Evolutionary conservation across 139 green algal genomes (phyloP).

Genomic region (Limnomonas spitsbergensis): DNA sequence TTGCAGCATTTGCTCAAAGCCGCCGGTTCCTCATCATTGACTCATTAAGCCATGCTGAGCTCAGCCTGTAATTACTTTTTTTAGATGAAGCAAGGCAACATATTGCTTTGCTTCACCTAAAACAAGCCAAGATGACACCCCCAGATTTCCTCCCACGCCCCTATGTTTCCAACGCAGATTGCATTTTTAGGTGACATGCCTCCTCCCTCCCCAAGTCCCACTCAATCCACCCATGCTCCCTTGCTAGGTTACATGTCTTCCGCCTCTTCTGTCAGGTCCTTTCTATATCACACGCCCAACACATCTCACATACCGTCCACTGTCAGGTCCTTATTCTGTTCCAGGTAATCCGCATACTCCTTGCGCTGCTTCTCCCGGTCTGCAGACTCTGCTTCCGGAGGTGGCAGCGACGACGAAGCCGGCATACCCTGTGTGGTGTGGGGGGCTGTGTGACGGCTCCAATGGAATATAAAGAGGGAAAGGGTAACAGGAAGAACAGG

Average conservation of each 20-base stretch:
- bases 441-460: neutral
- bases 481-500: too few species aligned
- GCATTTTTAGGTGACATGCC: neutral
- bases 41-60: too few species aligned
- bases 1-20: too few species aligned
- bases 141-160: too few species aligned
- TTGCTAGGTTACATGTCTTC: neutral
- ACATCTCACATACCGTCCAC: neutral
- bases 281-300: neutral
- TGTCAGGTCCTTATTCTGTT: neutral
- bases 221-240: neutral
- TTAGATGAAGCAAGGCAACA: too few species aligned
- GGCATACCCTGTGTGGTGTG: neutral
- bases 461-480: too few species aligned
- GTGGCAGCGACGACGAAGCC: neutral
- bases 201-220: neutral
- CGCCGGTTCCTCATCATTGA: too few species aligned
- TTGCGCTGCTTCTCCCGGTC: neutral
- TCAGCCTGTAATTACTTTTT: too few species aligned
- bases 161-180: neutral
- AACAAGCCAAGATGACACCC: conserved; percentile 6
- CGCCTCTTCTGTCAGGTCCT: neutral
- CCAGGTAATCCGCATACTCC: neutral
- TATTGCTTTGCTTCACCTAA: too few species aligned
- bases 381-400: neutral